These are phyloP conservation scores for Globisporangium yorkense DNA, from an alignment of 352 stramenopile species.

Conservation along the genomic window DNA sequence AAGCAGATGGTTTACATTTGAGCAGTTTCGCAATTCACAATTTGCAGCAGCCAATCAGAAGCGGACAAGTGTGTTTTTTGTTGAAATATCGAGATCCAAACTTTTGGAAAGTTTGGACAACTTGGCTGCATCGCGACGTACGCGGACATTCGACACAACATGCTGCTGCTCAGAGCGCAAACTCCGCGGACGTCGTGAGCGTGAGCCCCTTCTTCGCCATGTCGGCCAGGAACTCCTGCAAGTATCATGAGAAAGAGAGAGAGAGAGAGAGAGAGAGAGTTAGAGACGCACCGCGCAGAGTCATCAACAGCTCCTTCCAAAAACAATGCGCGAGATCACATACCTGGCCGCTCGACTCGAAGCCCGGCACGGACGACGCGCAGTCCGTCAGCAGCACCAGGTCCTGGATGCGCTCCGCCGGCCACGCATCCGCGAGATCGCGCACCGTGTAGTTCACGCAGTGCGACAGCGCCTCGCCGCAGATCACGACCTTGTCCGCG, in stretches of 20 bases:
- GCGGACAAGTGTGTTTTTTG: no score
- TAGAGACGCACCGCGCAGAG: no score
- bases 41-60: no score
- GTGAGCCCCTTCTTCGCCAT: conserved; percentile 57
- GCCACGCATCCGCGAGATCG: conserved; percentile 88
- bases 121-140: no score
- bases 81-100: background rate
- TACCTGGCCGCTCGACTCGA: conserved; percentile 48
- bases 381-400: conserved; percentile 80
- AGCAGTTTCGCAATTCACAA: no score
- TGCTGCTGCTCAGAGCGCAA: conserved; percentile 16
- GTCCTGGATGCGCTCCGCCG: conserved; percentile 50
- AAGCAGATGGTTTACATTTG: no score
- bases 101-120: no score
- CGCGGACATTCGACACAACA: background rate
- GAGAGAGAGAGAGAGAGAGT: background rate
- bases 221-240: conserved; percentile 45
- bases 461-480: conserved; percentile 94
- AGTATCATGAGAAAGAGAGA: background rate
- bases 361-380: conserved; percentile 61
- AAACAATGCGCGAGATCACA: background rate
- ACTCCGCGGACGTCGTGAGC: conserved; percentile 50
- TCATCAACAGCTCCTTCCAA: no score
- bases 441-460: conserved; percentile 96
- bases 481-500: conserved; percentile 87